Evolutionary conservation across 257 asterid species (phyloP).

Genomic region (Cordia subcordata): DNA sequence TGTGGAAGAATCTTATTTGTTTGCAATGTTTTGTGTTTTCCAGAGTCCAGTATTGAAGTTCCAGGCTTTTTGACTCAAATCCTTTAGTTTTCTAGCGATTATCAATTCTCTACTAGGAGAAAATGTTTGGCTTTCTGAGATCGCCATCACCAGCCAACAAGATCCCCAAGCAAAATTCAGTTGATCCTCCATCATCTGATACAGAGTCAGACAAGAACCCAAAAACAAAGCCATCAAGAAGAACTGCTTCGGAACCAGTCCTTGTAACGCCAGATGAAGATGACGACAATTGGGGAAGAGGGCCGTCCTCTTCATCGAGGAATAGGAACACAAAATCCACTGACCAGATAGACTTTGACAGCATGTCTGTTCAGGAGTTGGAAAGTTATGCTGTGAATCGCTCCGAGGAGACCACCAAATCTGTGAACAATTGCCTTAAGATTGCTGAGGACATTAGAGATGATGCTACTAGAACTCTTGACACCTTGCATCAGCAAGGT

Average conservation of each 20-base stretch:
- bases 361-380: conserved; percentile 82
- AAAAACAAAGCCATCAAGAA: conserved; percentile 30
- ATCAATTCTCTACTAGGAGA: not conserved
- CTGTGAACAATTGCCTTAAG: conserved; percentile 66
- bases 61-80: not conserved
- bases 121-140: conserved; percentile 81
- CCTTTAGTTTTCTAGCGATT: not conserved
- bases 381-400: conserved; percentile 67
- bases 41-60: too few relatives aligned
- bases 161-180: conserved; percentile 26
- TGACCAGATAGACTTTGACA: conserved; percentile 36
- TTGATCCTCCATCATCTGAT: conserved; percentile 28
- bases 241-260: conserved; percentile 73
- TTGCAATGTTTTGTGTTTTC: too few relatives aligned
- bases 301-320: conserved; percentile 19
- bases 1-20: too few relatives aligned
- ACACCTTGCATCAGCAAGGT: conserved; percentile 77
- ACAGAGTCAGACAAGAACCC: conserved; percentile 22
- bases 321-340: conserved; percentile 21
- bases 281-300: conserved; percentile 37
- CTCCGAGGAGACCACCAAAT: conserved; percentile 69
- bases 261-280: conserved; percentile 32
- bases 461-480: conserved; percentile 68
- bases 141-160: conserved; percentile 29
- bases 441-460: conserved; percentile 79